These are phyloP conservation scores for Leptographium wingfieldii DNA, from an alignment of 2,329 filamentous ascomycete species.

Conservation along the genomic window DNA sequence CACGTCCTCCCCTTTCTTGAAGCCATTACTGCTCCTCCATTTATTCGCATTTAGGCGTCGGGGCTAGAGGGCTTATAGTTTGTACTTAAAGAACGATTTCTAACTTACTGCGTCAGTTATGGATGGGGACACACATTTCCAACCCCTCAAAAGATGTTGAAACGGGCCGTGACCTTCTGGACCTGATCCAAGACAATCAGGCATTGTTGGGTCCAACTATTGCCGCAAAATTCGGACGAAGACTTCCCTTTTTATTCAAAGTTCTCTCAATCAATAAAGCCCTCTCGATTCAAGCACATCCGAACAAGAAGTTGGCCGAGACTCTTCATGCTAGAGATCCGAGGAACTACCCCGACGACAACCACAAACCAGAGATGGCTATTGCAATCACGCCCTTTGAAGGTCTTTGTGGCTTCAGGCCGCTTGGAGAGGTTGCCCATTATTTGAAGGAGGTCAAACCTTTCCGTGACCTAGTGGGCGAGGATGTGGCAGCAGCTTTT, in stretches of 20 bases:
- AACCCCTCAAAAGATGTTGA: slow-evolving; percentile 83
- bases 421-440: slow-evolving; percentile 71
- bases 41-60: not conserved
- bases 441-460: slow-evolving; percentile 53
- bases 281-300: slow-evolving; percentile 92
- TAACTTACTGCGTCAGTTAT: slow-evolving; percentile 46
- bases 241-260: slow-evolving; percentile 94
- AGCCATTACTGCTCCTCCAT: not conserved
- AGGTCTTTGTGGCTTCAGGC: slow-evolving; percentile 89
- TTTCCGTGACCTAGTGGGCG: slow-evolving; percentile 54
- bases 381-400: slow-evolving; percentile 96
- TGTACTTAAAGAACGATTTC: not conserved
- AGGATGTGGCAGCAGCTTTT: slow-evolving; percentile 46
- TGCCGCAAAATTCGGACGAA: slow-evolving; percentile 60
- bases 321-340: slow-evolving; percentile 73
- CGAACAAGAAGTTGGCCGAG: slow-evolving; percentile 89
- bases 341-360: slow-evolving; percentile 96
- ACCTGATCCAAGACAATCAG: slow-evolving; percentile 78
- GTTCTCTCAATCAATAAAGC: slow-evolving; percentile 93
- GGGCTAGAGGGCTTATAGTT: no score
- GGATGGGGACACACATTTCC: slow-evolving; percentile 98
- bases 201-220: slow-evolving; percentile 66
- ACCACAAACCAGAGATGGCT: slow-evolving; percentile 99
- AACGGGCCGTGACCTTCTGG: slow-evolving; percentile 74
- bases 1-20: not conserved